Evolutionary conservation across 176 grass and related monocot species (phyloP).

Genomic region (Puccinellia tenuiflora): DNA sequence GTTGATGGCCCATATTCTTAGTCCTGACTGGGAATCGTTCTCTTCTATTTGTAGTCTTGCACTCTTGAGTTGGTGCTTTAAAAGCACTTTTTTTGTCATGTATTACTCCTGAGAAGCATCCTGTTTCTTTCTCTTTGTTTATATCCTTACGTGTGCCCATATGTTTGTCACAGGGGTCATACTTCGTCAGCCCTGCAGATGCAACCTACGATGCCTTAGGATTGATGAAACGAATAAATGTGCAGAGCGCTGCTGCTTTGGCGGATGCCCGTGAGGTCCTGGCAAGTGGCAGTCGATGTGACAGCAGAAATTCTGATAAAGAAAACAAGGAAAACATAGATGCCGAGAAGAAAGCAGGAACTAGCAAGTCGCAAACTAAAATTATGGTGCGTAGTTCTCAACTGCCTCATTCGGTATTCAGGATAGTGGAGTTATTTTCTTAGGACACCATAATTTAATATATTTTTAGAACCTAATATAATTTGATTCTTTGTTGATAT

Average conservation of each 20-base stretch:
- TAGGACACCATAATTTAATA: not conserved
- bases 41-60: not conserved
- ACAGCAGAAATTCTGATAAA: slow-evolving; percentile 19
- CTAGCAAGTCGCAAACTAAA: slow-evolving; percentile 35
- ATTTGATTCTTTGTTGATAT: not conserved
- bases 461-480: not conserved
- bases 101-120: not conserved
- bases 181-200: slow-evolving; percentile 65
- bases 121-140: slow-evolving; percentile 11
- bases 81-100: not conserved
- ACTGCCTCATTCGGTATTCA: not conserved
- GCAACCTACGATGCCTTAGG: slow-evolving; percentile 70
- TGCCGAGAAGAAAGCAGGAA: slow-evolving; percentile 27
- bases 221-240: slow-evolving; percentile 58
- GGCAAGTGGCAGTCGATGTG: slow-evolving; percentile 22
- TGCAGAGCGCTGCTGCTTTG: slow-evolving; percentile 56
- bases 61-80: not conserved
- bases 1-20: not conserved
- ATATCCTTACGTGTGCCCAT: slow-evolving; percentile 12
- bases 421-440: not conserved
- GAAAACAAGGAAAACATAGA: slow-evolving; percentile 47
- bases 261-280: slow-evolving; percentile 72
- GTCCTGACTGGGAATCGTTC: not conserved
- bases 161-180: slow-evolving; percentile 53
- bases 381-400: slow-evolving; percentile 35